These are phyloP conservation scores for Aspergillus taichungensis DNA, from an alignment of 495 filamentous ascomycete genomes.

Conservation along the genomic window DNA sequence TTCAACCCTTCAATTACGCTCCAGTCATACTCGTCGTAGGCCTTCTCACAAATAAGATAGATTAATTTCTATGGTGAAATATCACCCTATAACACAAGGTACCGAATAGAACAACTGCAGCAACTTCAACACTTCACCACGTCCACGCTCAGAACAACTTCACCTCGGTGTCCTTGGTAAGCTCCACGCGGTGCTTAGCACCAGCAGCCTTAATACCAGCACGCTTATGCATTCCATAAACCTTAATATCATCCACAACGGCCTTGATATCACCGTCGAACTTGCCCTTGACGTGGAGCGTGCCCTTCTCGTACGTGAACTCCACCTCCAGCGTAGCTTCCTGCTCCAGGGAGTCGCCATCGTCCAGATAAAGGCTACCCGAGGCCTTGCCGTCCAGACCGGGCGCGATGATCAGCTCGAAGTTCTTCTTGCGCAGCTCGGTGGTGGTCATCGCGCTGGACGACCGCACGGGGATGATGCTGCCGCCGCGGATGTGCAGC, in stretches of 20 bases:
- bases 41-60: not conserved
- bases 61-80: too few species aligned
- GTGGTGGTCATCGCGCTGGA: constrained; percentile 60
- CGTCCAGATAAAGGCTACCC: constrained; percentile 53
- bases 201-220: too few species aligned
- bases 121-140: too few species aligned
- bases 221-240: constrained; percentile 31
- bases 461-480: constrained; percentile 56
- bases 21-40: constrained; percentile 4
- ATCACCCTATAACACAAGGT: too few species aligned
- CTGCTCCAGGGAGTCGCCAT: constrained; percentile 49
- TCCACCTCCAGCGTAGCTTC: constrained; percentile 35
- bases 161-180: too few species aligned
- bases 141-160: too few species aligned
- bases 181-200: too few species aligned
- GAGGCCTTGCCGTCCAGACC: constrained; percentile 37
- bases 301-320: constrained; percentile 45
- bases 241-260: constrained; percentile 45
- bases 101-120: too few species aligned
- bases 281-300: constrained; percentile 41
- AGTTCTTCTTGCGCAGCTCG: constrained; percentile 55
- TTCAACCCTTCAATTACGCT: constrained; percentile 16
- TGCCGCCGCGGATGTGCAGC: constrained; percentile 61
- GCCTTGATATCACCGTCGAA: constrained; percentile 43
- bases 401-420: constrained; percentile 63